phyloP scores from a whole-genome alignment of 2,329 filamentous ascomycete genomes.

The Botrytis tulipae region DNA sequence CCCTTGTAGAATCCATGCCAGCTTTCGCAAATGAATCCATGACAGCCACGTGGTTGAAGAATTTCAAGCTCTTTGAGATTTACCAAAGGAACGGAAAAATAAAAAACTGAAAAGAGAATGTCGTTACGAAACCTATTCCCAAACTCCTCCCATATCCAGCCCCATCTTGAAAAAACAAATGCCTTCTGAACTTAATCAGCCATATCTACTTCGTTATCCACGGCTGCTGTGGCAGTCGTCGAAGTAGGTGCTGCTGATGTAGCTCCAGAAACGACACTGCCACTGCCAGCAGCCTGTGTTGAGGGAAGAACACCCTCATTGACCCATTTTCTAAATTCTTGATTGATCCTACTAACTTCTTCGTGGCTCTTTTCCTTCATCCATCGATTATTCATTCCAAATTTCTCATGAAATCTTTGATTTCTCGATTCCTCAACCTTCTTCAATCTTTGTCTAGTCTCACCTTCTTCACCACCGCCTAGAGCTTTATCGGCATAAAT shows the following conservation, averaged over 20 bases:
- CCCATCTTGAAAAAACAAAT: background rate
- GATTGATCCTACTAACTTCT: slow-evolving; percentile 48
- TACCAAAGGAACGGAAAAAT: background rate
- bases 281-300: background rate
- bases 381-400: slow-evolving; percentile 52
- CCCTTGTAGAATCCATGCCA: background rate
- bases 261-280: background rate
- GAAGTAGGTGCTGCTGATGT: background rate
- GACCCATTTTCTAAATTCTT: slow-evolving; percentile 48
- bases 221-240: background rate
- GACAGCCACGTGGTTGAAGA: background rate
- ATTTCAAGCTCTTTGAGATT: slow-evolving; percentile 9
- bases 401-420: slow-evolving; percentile 51
- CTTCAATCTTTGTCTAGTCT: slow-evolving; percentile 37
- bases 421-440: slow-evolving; percentile 41
- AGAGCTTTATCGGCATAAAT: slow-evolving; percentile 51
- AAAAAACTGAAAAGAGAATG: slow-evolving; percentile 7
- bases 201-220: slow-evolving; percentile 21
- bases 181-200: slow-evolving; percentile 9
- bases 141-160: slow-evolving; percentile 7
- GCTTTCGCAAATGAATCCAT: slow-evolving; percentile 4
- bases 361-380: slow-evolving; percentile 49
- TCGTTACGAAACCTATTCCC: slow-evolving; percentile 4
- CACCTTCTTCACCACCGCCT: slow-evolving; percentile 41
- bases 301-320: slow-evolving; percentile 35